A percentile compares a stretch with the other conserved stretches of the same genome.
Evolutionary conservation across 805 yeast species (phyloP).

Genomic region (Yarrowia porcina): DNA sequence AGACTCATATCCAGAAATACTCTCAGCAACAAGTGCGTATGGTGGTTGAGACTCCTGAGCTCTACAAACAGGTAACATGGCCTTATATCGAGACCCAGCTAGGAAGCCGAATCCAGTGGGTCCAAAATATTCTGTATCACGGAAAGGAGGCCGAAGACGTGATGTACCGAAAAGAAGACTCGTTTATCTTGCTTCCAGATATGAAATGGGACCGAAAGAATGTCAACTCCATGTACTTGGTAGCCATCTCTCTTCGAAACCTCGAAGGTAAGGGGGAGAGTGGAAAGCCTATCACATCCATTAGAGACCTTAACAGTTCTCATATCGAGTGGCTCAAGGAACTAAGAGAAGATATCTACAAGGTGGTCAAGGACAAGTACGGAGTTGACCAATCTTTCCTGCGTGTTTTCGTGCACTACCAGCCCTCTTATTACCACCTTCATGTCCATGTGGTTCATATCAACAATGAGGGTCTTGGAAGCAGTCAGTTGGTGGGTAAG

Average conservation of each 20-base stretch:
- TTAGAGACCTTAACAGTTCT: slow-evolving; percentile 64
- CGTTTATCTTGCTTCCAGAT: slow-evolving; percentile 79
- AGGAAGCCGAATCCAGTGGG: slow-evolving; percentile 85
- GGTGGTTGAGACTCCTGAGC: slow-evolving; percentile 76
- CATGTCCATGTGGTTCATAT: slow-evolving; percentile 87
- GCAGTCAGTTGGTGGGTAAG: slow-evolving; percentile 53
- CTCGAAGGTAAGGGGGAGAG: slow-evolving; percentile 39
- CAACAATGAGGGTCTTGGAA: slow-evolving; percentile 59
- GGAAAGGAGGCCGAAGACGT: slow-evolving; percentile 84
- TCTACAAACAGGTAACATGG: slow-evolving; percentile 56
- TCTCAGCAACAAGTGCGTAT: slow-evolving; percentile 57
- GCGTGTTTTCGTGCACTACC: slow-evolving; percentile 80
- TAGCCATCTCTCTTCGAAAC: slow-evolving; percentile 66
- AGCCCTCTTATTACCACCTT: slow-evolving; percentile 94
- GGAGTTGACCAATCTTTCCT: slow-evolving; percentile 54
- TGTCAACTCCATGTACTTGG: slow-evolving; percentile 67
- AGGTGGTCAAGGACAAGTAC: slow-evolving; percentile 49
- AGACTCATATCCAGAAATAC: slow-evolving; percentile 75
- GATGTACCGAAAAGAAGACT: slow-evolving; percentile 60
- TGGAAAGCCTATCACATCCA: slow-evolving; percentile 48
- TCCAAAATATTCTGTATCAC: slow-evolving; percentile 70
- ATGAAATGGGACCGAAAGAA: slow-evolving; percentile 92
- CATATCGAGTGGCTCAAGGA: slow-evolving; percentile 59
- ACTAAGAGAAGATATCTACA: slow-evolving; percentile 47
- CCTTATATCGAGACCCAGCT: slow-evolving; percentile 77